These are phyloP conservation scores for Astrocystis sublimbata DNA, from an alignment of 495 filamentous ascomycete genomes.

Conservation along the genomic window DNA sequence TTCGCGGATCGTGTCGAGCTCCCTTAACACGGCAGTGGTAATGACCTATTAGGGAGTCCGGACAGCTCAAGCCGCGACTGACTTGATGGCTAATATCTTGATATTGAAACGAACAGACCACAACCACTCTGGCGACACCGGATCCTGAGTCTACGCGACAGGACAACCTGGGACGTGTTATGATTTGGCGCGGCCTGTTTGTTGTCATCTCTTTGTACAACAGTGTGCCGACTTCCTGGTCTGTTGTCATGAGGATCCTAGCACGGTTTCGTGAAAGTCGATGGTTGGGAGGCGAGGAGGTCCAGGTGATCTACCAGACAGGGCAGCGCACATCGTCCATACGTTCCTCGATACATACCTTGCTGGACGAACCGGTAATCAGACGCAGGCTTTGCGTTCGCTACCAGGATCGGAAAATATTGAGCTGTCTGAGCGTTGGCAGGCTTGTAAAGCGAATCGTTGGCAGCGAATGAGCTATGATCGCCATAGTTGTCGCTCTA, in stretches of 20 bases:
- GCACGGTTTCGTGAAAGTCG: constrained; percentile 10
- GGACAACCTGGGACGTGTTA: background rate
- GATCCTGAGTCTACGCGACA: constrained; percentile 3
- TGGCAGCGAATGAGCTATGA: constrained; percentile 1
- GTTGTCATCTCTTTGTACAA: background rate
- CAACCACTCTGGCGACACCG: constrained; percentile 10
- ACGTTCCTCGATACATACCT: background rate
- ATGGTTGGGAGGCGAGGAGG: constrained; percentile 11
- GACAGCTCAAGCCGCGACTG: constrained; percentile 29
- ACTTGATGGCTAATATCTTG: constrained; percentile 27
- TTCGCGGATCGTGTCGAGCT: constrained; percentile 14
- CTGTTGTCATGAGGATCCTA: constrained; percentile 1
- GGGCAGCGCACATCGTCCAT: constrained; percentile 9
- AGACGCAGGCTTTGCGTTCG: background rate
- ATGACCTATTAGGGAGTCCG: constrained; percentile 33
- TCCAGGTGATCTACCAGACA: constrained; percentile 11
- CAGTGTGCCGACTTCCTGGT: constrained; percentile 9
- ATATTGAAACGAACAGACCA: constrained; percentile 12
- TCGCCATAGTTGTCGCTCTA: constrained; percentile 4
- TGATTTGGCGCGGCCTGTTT: background rate
- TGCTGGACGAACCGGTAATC: background rate
- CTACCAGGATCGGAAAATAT: background rate
- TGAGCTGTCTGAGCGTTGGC: constrained; percentile 4
- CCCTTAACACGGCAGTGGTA: constrained; percentile 16
- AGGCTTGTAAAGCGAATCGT: constrained; percentile 1